Conservation (phyloP, 352 stramenopile species). For the Phytophthora pistaciae region DNA sequence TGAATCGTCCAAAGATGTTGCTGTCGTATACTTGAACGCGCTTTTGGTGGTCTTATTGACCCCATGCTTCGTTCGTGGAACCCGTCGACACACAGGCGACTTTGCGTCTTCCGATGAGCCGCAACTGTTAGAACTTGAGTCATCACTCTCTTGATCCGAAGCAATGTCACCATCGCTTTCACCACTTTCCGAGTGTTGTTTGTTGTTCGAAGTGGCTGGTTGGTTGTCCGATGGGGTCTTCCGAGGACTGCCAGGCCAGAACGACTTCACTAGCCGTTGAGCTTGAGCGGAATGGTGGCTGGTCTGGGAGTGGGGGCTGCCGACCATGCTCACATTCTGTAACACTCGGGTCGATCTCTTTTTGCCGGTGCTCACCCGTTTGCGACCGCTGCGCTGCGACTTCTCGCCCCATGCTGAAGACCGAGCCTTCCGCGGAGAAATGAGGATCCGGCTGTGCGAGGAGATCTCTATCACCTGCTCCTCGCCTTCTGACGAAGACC, state of each 20-base stretch:
- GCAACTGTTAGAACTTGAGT: slow-evolving; percentile 14
- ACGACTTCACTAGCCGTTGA: background rate
- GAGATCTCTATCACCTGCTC: slow-evolving; percentile 70
- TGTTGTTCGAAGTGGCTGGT: slow-evolving; percentile 18
- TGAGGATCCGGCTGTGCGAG: slow-evolving; percentile 65
- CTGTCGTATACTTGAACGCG: slow-evolving; percentile 4
- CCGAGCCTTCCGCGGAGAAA: slow-evolving; percentile 52
- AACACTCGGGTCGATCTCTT: slow-evolving; percentile 4
- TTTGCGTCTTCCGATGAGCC: slow-evolving; percentile 14
- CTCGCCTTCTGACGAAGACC: slow-evolving; percentile 38
- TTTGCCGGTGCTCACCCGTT: background rate
- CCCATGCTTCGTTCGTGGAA: slow-evolving; percentile 7
- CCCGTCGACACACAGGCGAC: slow-evolving; percentile 2
- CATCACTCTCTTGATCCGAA: slow-evolving; percentile 13
- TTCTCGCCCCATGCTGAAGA: slow-evolving; percentile 27
- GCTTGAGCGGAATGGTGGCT: background rate
- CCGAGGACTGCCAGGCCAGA: slow-evolving; percentile 2
- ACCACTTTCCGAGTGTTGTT: slow-evolving; percentile 15
- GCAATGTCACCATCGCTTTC: slow-evolving; percentile 19
- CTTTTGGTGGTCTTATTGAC: slow-evolving; percentile 6
- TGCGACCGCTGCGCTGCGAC: slow-evolving; percentile 10
- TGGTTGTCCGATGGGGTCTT: slow-evolving; percentile 9
- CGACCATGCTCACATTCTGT: background rate
- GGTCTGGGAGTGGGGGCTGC: background rate
- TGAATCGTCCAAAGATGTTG: slow-evolving; percentile 15